These are phyloP conservation scores for Clavulina sp. DNA, from an alignment of 768 basidiomycete species.

Conservation along the genomic window DNA sequence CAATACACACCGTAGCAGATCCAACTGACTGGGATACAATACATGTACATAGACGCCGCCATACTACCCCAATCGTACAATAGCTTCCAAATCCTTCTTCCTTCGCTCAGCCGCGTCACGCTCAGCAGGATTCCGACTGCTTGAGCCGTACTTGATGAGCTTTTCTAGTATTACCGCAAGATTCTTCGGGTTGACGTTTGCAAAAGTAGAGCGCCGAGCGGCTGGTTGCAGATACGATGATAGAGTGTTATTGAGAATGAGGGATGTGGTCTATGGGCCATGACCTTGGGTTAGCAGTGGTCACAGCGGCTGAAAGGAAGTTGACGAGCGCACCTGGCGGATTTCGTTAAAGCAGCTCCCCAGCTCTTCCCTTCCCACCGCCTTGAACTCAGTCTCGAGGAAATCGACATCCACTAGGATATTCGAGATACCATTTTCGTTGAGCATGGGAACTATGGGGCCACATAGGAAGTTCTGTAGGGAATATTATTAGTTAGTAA, in stretches of 20 bases:
- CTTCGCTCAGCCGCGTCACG: constrained; percentile 55
- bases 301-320: not conserved
- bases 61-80: constrained; percentile 55
- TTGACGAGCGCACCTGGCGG: constrained; percentile 37
- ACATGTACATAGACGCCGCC: too few relatives aligned
- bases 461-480: constrained; percentile 60
- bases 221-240: constrained; percentile 63
- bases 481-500: not conserved
- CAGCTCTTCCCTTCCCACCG: constrained; percentile 55
- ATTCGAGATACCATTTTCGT: constrained; percentile 79
- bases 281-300: not conserved
- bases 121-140: constrained; percentile 38
- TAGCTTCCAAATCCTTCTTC: constrained; percentile 58
- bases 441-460: constrained; percentile 56
- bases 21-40: too few relatives aligned
- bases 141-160: constrained; percentile 47
- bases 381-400: constrained; percentile 69
- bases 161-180: constrained; percentile 65
- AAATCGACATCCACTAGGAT: constrained; percentile 75
- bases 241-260: constrained; percentile 55
- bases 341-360: constrained; percentile 61
- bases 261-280: constrained; percentile 32
- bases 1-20: too few relatives aligned
- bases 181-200: constrained; percentile 47
- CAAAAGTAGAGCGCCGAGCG: constrained; percentile 48